phyloP scores from a whole-genome alignment of 75 land plant species.

The Picea glauca region DNA sequence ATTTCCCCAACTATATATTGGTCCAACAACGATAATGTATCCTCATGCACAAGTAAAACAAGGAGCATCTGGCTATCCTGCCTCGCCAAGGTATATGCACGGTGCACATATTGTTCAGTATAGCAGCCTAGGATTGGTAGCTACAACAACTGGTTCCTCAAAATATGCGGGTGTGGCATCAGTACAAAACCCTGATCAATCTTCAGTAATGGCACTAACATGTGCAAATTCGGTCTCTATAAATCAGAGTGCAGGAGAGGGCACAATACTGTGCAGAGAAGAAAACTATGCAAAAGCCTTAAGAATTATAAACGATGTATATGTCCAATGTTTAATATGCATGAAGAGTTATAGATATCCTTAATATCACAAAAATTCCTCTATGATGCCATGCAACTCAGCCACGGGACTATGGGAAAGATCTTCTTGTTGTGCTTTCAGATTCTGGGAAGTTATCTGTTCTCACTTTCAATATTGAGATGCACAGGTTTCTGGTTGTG shows the following conservation, averaged over 20 bases:
- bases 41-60: conserved; percentile 10
- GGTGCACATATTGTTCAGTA: conserved; percentile 12
- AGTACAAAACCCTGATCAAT: not conserved
- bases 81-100: conserved; percentile 4
- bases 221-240: not conserved
- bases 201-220: not conserved
- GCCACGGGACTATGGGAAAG: conserved; percentile 59
- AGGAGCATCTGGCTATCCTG: conserved; percentile 2
- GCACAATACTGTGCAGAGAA: not conserved
- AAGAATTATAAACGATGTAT: too few relatives aligned
- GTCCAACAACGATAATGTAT: conserved; percentile 1
- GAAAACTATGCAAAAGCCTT: too few relatives aligned
- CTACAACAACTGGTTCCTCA: not conserved
- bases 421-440: conserved; percentile 77
- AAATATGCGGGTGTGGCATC: not conserved
- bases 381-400: too few relatives aligned
- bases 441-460: conserved; percentile 96
- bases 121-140: conserved; percentile 10
- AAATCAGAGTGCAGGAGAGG: not conserved
- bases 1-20: conserved; percentile 7
- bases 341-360: too few relatives aligned
- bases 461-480: conserved; percentile 73
- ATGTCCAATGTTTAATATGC: too few relatives aligned
- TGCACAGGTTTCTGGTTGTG: conserved; percentile 62
- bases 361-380: too few relatives aligned